phyloP scores from a whole-genome alignment of 345 rosid genomes.

The Viola odorata region DNA sequence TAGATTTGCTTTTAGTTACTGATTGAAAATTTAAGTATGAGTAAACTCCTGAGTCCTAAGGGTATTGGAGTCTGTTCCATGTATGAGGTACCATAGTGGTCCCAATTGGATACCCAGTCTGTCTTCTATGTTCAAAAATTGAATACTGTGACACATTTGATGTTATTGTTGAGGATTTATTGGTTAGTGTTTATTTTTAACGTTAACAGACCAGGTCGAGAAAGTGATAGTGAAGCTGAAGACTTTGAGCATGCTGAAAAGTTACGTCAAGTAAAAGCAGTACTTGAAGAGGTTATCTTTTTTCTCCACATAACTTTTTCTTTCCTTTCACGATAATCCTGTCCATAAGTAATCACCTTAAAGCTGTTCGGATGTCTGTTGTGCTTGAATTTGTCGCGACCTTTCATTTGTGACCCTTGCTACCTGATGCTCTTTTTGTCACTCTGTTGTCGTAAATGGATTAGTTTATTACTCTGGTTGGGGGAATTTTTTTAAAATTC shows the following conservation, averaged over 20 bases:
- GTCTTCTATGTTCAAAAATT: background rate
- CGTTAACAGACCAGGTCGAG: slow-evolving; percentile 63
- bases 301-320: slow-evolving; percentile 8
- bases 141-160: background rate
- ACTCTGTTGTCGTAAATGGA: background rate
- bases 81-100: background rate
- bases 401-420: background rate
- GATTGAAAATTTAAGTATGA: background rate
- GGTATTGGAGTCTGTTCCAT: background rate
- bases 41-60: background rate
- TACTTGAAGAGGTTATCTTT: slow-evolving; percentile 86
- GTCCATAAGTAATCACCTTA: too few species aligned
- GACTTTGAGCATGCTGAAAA: slow-evolving; percentile 98
- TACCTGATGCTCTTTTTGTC: background rate
- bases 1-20: background rate
- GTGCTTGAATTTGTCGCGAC: background rate
- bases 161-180: background rate
- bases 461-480: background rate
- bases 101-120: background rate
- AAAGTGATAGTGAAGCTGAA: slow-evolving; percentile 98
- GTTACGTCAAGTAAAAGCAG: slow-evolving; percentile 98
- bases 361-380: too few species aligned
- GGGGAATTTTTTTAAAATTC: background rate
- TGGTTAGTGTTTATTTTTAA: slow-evolving; percentile 10
- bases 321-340: background rate